Conservation (phyloP, 2,329 filamentous ascomycete species). For the Verticillium longisporum region DNA sequence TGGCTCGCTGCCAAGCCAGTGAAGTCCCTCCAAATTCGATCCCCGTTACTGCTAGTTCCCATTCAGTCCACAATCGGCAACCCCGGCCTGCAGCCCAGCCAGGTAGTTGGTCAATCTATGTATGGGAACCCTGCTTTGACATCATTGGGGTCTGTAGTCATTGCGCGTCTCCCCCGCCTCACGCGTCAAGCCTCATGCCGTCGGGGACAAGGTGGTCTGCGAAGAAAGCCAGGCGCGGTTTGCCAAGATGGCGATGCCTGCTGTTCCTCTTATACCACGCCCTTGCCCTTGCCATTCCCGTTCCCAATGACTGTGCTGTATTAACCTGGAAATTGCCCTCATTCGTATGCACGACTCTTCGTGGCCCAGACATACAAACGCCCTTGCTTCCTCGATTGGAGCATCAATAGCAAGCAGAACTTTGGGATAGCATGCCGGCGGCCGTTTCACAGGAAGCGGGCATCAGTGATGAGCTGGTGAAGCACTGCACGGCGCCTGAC, state of each 20-base stretch:
- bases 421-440: not conserved
- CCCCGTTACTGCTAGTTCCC: not conserved
- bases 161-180: not conserved
- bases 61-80: not conserved
- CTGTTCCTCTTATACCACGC: not conserved
- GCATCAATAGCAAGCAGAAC: too few species aligned
- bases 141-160: not conserved
- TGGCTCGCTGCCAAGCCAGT: not conserved
- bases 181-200: not conserved
- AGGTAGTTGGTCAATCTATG: not conserved
- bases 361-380: not conserved
- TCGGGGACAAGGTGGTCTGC: not conserved
- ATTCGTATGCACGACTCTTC: not conserved
- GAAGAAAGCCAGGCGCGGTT: not conserved
- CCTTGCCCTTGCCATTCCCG: not conserved
- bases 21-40: not conserved
- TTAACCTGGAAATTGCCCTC: not conserved
- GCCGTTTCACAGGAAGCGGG: not conserved
- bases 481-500: not conserved
- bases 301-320: not conserved
- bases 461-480: conserved; percentile 1
- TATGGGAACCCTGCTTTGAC: conserved; percentile 1
- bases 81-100: not conserved
- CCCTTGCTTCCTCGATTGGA: too few species aligned
- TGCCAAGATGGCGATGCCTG: not conserved